phyloP scores from a whole-genome alignment of 2,329 filamentous ascomycete genomes.

The Dryadomyces quercivorus region DNA sequence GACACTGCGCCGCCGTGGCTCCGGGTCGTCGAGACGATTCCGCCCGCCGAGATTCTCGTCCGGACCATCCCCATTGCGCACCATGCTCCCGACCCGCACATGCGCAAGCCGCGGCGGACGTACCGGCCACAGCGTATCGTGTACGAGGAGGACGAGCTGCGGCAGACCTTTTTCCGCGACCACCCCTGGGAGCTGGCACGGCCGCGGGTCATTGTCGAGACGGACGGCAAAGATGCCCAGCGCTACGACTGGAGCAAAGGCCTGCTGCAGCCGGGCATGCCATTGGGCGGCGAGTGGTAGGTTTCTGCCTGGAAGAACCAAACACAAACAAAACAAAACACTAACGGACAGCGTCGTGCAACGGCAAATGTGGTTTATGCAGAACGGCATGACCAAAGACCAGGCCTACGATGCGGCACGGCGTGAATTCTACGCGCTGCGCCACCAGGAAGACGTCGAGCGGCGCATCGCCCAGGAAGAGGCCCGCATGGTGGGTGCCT shows the following conservation, averaged over 20 bases:
- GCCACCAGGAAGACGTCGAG: conserved; percentile 73
- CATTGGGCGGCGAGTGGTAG: conserved; percentile 75
- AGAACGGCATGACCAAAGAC: conserved; percentile 47
- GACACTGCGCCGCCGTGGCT: conserved; percentile 34
- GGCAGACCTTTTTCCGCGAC: conserved; percentile 75
- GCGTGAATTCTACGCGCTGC: conserved; percentile 78
- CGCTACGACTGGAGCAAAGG: conserved; percentile 67
- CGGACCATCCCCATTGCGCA: conserved; percentile 40
- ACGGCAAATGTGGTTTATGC: conserved; percentile 76
- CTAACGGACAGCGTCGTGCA: conserved; percentile 63
- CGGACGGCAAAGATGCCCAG: conserved; percentile 70
- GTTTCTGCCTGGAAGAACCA: too few species aligned
- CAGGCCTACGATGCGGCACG: conserved; percentile 78
- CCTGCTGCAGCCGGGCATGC: conserved; percentile 61
- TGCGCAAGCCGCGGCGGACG: conserved; percentile 57
- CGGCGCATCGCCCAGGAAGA: conserved; percentile 77
- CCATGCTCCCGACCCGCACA: conserved; percentile 27
- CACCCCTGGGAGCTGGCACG: conserved; percentile 96
- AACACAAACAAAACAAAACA: too few species aligned
- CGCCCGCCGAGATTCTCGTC: conserved; percentile 45
- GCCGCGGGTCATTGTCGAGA: conserved; percentile 73
- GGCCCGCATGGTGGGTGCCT: conserved; percentile 71
- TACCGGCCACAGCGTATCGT: conserved; percentile 68
- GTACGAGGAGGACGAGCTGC: conserved; percentile 75
- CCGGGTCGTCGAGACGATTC: conserved; percentile 36